These are phyloP conservation scores for Jaapia argillacea DNA, from an alignment of 768 basidiomycete species.

Conservation along the genomic window DNA sequence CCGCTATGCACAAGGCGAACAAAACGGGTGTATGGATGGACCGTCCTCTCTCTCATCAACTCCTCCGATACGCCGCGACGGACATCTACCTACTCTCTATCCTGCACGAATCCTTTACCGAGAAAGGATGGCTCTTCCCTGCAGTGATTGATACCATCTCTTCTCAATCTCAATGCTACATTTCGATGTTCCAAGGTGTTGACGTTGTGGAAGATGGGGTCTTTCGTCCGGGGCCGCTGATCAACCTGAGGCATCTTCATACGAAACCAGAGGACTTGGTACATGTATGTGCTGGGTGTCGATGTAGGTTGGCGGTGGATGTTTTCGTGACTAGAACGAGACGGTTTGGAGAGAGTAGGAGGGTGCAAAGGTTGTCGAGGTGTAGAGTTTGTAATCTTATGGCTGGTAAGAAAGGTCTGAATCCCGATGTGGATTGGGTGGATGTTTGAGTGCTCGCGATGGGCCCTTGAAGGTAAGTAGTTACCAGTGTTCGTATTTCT, in stretches of 20 bases:
- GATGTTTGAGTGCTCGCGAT: no score
- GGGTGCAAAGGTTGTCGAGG: background rate
- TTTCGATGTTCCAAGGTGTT: background rate
- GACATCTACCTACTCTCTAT: conserved; percentile 29
- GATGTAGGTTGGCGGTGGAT: background rate
- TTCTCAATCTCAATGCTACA: background rate
- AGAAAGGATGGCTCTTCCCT: conserved; percentile 8
- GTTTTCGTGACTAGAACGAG: background rate
- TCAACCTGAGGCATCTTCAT: background rate
- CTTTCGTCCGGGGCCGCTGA: background rate
- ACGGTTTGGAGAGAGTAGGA: background rate
- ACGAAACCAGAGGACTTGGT: background rate
- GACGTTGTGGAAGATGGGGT: background rate
- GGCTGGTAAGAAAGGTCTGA: background rate
- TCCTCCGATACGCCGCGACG: conserved; percentile 31
- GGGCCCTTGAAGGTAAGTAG: no score
- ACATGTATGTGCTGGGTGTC: background rate
- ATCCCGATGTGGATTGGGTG: no score
- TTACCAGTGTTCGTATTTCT: no score
- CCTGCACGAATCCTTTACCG: conserved; percentile 24
- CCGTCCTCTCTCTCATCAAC: conserved; percentile 24
- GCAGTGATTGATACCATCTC: background rate
- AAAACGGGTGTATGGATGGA: conserved; percentile 22
- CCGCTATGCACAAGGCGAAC: conserved; percentile 24
- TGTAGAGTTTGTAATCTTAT: background rate